Evolutionary conservation across 139 green algal genomes (phyloP), one percentile per base, ranked within the genome.

Genomic region (Coelastrella sp.): DNA sequence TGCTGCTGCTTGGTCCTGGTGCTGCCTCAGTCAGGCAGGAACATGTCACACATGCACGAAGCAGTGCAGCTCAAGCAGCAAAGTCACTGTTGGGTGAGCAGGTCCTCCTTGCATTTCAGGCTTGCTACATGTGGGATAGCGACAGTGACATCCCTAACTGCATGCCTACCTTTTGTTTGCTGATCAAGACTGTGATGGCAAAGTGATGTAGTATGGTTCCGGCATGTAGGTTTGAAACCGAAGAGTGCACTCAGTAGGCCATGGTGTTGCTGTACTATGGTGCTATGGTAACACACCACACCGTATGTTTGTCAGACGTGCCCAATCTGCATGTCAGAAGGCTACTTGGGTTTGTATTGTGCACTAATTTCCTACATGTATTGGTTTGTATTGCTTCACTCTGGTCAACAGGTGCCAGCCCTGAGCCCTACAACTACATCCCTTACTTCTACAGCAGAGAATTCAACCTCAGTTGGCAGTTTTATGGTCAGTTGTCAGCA

Each of bases 361-460:
- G 6, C 9, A 19, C 19, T 11, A 66, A 34, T 27, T 23, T n/a
- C n/a, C n/a, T n/a, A n/a, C n/a, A n/a, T n/a, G n/a, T n/a, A n/a
- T n/a, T n/a, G n/a, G n/a, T n/a, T n/a, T n/a, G n/a, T n/a, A n/a
- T n/a, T n/a, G n/a, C n/a, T n/a, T n/a, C n/a, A n/a, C 27, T 66
- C 17, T 34, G 23, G 27, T 34, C 23, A 35, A 45, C 84, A 91
- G 88, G 85, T 60, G 85, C 90, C 41, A 69, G 80, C 2, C 43
- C 81, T 0, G 77, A 76, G 0, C 85, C 91, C 25, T 98, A 98
- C 84, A 91, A 98, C 71, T 99, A 99, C 90, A 88, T 97, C 57
- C 96, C 96, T 4, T 99, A 91, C 93, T 99, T 99, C 88, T 99
- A 99, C 90, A 93, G 78, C 25, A 90, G 96, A 15, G 89, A 97